These are phyloP conservation scores for Rhodosporidiobolus odoratus DNA, from an alignment of 768 basidiomycete species.

Conservation along the genomic window DNA sequence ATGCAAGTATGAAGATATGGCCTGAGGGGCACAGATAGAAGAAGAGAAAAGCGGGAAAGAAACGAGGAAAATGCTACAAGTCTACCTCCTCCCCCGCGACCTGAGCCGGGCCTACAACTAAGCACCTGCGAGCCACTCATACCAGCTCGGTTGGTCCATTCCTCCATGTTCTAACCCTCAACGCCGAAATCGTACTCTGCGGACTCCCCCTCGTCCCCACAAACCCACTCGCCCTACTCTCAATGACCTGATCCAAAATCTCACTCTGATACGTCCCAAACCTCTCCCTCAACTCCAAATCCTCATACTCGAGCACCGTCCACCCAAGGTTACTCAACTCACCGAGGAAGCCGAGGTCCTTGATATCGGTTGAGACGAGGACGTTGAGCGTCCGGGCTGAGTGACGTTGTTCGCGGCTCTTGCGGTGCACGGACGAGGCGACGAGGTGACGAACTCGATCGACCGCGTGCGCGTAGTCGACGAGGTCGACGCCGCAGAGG, in stretches of 20 bases:
- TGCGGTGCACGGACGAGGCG: slow-evolving; percentile 18
- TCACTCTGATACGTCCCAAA: slow-evolving; percentile 19
- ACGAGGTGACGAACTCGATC: slow-evolving; percentile 29
- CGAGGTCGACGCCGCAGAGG: slow-evolving; percentile 16
- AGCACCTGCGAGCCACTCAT: neutral
- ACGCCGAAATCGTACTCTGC: slow-evolving; percentile 24
- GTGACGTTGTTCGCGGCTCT: slow-evolving; percentile 33
- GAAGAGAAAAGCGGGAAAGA: neutral
- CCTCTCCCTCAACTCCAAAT: slow-evolving; percentile 31
- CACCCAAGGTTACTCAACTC: slow-evolving; percentile 34
- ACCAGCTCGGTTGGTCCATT: slow-evolving; percentile 28
- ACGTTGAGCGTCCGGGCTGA: slow-evolving; percentile 19
- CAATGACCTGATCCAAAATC: slow-evolving; percentile 26
- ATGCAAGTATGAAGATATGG: no score
- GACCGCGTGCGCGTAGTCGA: slow-evolving; percentile 26
- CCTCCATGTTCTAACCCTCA: slow-evolving; percentile 30
- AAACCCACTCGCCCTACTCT: slow-evolving; percentile 18
- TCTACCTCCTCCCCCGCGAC: neutral
- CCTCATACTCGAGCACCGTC: slow-evolving; percentile 34
- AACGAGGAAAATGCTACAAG: slow-evolving; percentile 3
- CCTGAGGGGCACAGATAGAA: no score
- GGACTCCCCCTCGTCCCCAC: slow-evolving; percentile 35
- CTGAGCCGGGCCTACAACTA: neutral
- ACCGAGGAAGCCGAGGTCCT: slow-evolving; percentile 35
- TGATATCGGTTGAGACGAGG: slow-evolving; percentile 36